Evolutionary conservation across 441 rosid genomes (phyloP), one percentile per base, ranked within the genome.

Genomic region (Sinapis alba): DNA sequence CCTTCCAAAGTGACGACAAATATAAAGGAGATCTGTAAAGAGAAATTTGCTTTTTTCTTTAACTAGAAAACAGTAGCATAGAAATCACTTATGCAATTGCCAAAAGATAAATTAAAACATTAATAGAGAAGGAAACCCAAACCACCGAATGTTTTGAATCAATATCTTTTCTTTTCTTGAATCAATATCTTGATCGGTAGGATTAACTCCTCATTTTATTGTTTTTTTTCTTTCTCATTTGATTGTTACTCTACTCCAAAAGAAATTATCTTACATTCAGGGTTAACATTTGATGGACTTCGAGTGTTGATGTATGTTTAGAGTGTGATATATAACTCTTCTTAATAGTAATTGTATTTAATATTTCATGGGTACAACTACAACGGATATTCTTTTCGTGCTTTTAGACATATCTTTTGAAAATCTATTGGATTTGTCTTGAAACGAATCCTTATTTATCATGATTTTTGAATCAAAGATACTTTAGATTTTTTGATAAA

Each of bases 1-100:
- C 97, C 90, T 65, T 89, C 62, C 84, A 88, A 89, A 90, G 93
- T 84, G 87, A 86, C 85, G 89, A 87, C 91, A 93, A 89, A 87
- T 81, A 86, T 84, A 86, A 89, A 87, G 85, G 90, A 85, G 86
- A 87, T 89, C 74, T 75, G 69, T 82, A 87, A 76, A 64, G 71
- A 70, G 10, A 65, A 16, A 9, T 53, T 56, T 43, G 62, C 80
- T n/a, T 76, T 50, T 63, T 70, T 32, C 53, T 57, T 65, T 47
- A 61, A 34, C 27, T n/a, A 58, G 12, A 74, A 59, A 60, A 16
- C 62, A 1, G 56, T 50, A 74, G 43, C 63, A 68, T 24, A 43
- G 21, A 54, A 56, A 21, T 21, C 16, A 21, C 23, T 1, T 53
- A 60, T 16, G 41, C 62, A 58, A n/a, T 26, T n/a, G n/a, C 19